Evolutionary conservation across 2,329 filamentous ascomycete genomes (phyloP), one percentile per base, ranked within the genome.

Genomic region (Botrytis porri): DNA sequence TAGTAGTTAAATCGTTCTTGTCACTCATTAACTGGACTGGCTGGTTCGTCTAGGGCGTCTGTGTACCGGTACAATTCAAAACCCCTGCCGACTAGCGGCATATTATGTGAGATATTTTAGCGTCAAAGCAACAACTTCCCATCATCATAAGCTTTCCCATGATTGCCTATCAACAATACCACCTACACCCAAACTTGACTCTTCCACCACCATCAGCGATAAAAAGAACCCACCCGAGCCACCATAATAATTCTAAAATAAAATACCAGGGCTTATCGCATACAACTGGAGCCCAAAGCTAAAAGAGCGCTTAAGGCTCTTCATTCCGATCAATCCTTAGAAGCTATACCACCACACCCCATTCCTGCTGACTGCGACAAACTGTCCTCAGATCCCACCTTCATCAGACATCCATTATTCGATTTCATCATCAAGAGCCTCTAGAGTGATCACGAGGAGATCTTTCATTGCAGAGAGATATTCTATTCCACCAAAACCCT

Each of bases 381-480:
- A 66, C 71, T 61, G 66, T 73, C 57, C 54, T 62, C 71, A 76
- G 76, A 77, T 78, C 74, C 32, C 45, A 37, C 70, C 67, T 43
- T 41, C 61, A 73, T 61, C 75, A 76, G 75, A 75, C 75, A 69
- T 72, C 73, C 48, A 65, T 57, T 57, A 67, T 74, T 69, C 67
- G 57, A 69, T 71, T 71, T 71, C 62, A 61, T 67, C 71, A 69
- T 72, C 63, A 61, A 73, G 63, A 70, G 70, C 48, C 65, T 73
- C 66, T 54, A 54, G 41, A 60, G 61, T 75, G 77, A 77, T 79
- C 79, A 80, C 79, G 77, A 78, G 78, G 70, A 20, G 48, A 43
- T 72, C 64, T 41, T 45, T 22, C 29, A 63, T n/a, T 43, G 64
- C 67, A 60, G n/a, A 48, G 60, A 32, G 39, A 59, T 35, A 59